Percentiles rank a stretch among this genome's conserved stretches.
These are phyloP conservation scores for Zygosaccharomyces sapae DNA, from an alignment of 1,139 yeast species.

Conservation along the genomic window DNA sequence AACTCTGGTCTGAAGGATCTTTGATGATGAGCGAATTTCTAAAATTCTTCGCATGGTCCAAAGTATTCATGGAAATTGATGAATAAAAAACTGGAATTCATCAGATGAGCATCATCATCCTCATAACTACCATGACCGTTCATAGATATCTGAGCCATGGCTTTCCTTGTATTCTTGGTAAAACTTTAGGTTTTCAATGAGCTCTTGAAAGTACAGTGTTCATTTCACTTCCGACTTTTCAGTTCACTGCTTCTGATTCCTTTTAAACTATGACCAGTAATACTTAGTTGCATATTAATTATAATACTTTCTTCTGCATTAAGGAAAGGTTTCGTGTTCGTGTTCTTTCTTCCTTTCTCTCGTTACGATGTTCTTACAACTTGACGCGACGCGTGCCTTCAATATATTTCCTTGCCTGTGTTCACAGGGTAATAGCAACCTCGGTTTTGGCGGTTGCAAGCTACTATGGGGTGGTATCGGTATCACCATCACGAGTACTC, in stretches of 20 bases:
- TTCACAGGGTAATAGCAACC: constrained; percentile 6
- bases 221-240: not conserved
- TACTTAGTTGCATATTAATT: not conserved
- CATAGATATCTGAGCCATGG: constrained; percentile 2
- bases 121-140: not conserved
- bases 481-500: not conserved
- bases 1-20: constrained; percentile 25
- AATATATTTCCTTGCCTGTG: not conserved
- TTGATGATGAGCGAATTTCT: constrained; percentile 46
- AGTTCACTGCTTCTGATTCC: not conserved
- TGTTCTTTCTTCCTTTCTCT: not conserved
- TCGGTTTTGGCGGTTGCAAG: not conserved
- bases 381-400: constrained; percentile 11
- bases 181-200: not conserved
- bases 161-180: not conserved
- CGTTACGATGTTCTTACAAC: not conserved
- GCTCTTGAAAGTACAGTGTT: not conserved
- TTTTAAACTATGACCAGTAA: not conserved
- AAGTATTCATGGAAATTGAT: constrained; percentile 33
- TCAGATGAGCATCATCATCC: constrained; percentile 8
- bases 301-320: not conserved
- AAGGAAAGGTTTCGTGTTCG: constrained; percentile 6
- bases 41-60: constrained; percentile 46
- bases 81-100: constrained; percentile 32
- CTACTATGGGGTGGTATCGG: not conserved